Evolutionary conservation across 352 stramenopile genomes (phyloP), one percentile per base, ranked within the genome.

Genomic region (Phytophthora pini): DNA sequence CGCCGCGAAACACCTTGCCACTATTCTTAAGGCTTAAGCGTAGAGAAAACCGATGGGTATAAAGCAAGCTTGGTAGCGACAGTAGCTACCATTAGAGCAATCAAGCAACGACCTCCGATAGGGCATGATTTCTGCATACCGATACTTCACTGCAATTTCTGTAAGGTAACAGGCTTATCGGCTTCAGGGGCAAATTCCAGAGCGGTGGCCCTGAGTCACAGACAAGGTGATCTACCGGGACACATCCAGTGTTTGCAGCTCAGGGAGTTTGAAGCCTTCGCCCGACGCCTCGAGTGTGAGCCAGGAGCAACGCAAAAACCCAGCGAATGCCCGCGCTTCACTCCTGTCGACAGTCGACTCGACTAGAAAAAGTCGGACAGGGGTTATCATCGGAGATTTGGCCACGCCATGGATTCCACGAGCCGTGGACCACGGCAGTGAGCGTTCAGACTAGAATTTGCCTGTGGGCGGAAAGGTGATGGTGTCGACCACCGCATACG

Each of bases 1-100:
- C 22, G 65, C 58, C 26, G 65, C 65, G 6, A 65, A 69, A 50
- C 40, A 65, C 13, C 53, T 60, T 12, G 65, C 59, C 5, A 43
- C 32, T 43, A 43, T 43, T 17, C 36, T 43, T 43, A 43, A 43
- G 36, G 36, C 36, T 43, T 43, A 17, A 43, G 12, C 12, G 5
- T 43, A 43, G 36, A 17, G 15, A 20, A 20, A 20, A 20, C 17
- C 17, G 17, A 20, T 20, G 17, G 11, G 11, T 41, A 17, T 41
- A 9, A 41, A 20, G 36, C 36, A 17, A 17, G 12, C 5, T 41
- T 20, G 15, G 15, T 41, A 20, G 3, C 36, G 13, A 40, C 10
- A 40, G 10, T 4, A n/a, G 11, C 7, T 43, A 43, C 31, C 31
- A 34, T 12, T 34, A 12, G 7, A 34, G 29, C 29, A 34, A 11